A percentile compares a stretch with the other conserved stretches of the same genome.
phyloP scores from a whole-genome alignment of 2,329 filamentous ascomycete genomes.

The Trichoderma brevicompactum region DNA sequence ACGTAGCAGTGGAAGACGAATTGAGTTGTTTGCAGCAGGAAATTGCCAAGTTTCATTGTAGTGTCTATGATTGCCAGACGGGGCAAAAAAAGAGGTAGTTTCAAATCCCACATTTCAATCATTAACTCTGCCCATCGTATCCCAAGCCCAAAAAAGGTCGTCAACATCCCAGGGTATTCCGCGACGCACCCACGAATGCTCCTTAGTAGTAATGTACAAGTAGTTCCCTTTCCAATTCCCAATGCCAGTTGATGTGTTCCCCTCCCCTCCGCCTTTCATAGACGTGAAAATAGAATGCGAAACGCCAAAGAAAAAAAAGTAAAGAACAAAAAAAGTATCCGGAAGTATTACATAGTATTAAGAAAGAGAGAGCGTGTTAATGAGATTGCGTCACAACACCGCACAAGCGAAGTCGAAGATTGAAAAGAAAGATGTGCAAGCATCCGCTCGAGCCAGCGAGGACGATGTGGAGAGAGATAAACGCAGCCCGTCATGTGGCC shows the following conservation, averaged over 20 bases:
- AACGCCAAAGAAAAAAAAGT: slow-evolving; percentile 13
- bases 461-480: slow-evolving; percentile 26
- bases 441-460: slow-evolving; percentile 36
- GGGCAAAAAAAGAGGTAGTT: slow-evolving; percentile 10
- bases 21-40: slow-evolving; percentile 3
- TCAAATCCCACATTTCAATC: slow-evolving; percentile 29
- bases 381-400: slow-evolving; percentile 14
- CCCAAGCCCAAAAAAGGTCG: slow-evolving; percentile 11
- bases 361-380: slow-evolving; percentile 9
- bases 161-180: slow-evolving; percentile 30
- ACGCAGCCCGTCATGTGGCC: slow-evolving; percentile 32
- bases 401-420: slow-evolving; percentile 21
- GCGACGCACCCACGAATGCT: slow-evolving; percentile 29
- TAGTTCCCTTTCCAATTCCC: slow-evolving; percentile 18
- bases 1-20: not conserved
- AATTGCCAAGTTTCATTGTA: slow-evolving; percentile 22
- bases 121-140: slow-evolving; percentile 23
- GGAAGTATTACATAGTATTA: slow-evolving; percentile 22
- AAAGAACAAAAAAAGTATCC: not conserved
- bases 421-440: slow-evolving; percentile 20
- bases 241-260: slow-evolving; percentile 20
- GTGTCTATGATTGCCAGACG: slow-evolving; percentile 24
- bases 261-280: slow-evolving; percentile 13
- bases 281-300: slow-evolving; percentile 18
- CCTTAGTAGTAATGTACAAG: slow-evolving; percentile 24